phyloP scores from a whole-genome alignment of 2,329 filamentous ascomycete species.

The Arthrobotrys iridis region DNA sequence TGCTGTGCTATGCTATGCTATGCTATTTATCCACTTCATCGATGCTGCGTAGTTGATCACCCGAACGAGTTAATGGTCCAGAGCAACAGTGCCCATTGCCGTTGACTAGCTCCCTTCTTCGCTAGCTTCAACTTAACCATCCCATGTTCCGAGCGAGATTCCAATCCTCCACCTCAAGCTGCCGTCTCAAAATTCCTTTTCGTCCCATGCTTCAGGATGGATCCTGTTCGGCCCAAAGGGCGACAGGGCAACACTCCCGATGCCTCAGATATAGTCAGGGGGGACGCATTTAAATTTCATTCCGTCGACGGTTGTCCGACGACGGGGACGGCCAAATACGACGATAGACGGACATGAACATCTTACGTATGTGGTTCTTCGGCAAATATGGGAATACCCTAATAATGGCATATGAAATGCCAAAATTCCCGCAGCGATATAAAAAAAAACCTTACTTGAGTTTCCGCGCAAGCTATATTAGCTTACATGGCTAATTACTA shows the following conservation, averaged over 20 bases:
- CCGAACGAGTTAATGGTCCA: conserved; percentile 24
- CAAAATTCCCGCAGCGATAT: conserved; percentile 43
- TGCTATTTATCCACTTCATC: conserved; percentile 11
- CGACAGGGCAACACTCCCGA: conserved; percentile 44
- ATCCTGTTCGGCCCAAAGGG: conserved; percentile 10
- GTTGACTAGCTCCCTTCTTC: background rate
- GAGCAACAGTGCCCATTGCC: no score
- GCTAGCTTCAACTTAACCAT: conserved; percentile 24
- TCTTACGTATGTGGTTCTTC: background rate
- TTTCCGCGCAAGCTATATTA: background rate
- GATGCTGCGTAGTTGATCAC: conserved; percentile 28
- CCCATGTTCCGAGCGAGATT: conserved; percentile 17
- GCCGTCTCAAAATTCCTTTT: conserved; percentile 25
- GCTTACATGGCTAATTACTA: background rate
- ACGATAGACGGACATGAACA: background rate
- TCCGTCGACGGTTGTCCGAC: conserved; percentile 6
- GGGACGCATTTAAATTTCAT: background rate
- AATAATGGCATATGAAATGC: conserved; percentile 11
- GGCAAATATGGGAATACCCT: conserved; percentile 28
- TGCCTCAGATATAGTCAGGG: conserved; percentile 39
- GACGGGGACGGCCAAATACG: conserved; percentile 12
- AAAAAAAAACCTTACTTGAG: background rate
- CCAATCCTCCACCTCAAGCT: conserved; percentile 15
- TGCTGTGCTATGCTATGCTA: background rate
- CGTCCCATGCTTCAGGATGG: conserved; percentile 32